These are phyloP conservation scores for Podospora fimiseda DNA, from an alignment of 495 filamentous ascomycete genomes.

Conservation along the genomic window DNA sequence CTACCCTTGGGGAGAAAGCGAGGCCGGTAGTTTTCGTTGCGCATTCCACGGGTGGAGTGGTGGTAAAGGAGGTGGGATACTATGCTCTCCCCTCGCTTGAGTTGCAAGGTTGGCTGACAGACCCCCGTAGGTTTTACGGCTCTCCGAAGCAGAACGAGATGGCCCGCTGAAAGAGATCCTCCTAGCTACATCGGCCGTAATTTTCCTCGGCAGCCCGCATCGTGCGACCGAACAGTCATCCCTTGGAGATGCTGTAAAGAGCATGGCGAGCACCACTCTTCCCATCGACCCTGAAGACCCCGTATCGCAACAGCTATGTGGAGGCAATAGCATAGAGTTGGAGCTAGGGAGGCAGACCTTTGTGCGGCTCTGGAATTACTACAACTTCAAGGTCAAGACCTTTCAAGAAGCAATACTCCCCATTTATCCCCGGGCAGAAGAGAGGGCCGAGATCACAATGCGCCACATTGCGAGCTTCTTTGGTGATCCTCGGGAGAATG, in stretches of 20 bases:
- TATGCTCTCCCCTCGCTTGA: background rate
- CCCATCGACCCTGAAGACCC: constrained; percentile 20
- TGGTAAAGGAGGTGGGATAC: constrained; percentile 32
- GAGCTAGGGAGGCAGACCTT: constrained; percentile 25
- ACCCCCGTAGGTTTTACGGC: constrained; percentile 23
- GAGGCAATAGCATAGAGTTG: constrained; percentile 17
- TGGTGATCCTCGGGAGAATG: constrained; percentile 27
- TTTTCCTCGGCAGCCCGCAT: constrained; percentile 34
- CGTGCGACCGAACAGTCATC: constrained; percentile 25
- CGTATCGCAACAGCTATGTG: constrained; percentile 26
- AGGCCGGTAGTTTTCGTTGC: constrained; percentile 30
- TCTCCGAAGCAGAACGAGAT: constrained; percentile 26
- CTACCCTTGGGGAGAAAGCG: constrained; percentile 2
- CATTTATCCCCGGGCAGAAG: constrained; percentile 12
- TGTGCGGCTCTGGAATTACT: constrained; percentile 27
- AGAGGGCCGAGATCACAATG: constrained; percentile 19
- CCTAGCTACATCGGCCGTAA: constrained; percentile 21
- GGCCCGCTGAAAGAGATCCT: constrained; percentile 25
- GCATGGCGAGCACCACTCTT: constrained; percentile 28
- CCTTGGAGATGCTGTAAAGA: constrained; percentile 24
- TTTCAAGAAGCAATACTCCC: constrained; percentile 29
- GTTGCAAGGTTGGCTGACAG: constrained; percentile 4
- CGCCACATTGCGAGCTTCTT: constrained; percentile 27
- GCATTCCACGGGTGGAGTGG: constrained; percentile 33
- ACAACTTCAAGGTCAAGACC: constrained; percentile 35